Conservation (phyloP, 2,329 filamentous ascomycete genomes). For the Fusarium ramigenum region DNA sequence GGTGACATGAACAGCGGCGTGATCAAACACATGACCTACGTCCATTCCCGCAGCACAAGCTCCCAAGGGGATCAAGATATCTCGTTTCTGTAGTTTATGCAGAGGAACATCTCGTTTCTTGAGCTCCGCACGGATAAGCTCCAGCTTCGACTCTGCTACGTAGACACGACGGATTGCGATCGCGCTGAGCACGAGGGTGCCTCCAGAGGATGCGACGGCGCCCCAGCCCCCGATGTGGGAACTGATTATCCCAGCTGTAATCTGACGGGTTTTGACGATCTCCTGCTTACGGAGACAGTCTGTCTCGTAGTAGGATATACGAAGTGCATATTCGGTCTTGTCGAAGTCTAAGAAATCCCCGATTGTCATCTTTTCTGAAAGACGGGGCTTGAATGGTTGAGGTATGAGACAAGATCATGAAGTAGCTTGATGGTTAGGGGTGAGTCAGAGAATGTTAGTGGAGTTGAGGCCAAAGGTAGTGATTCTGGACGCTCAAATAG, state of each 20-base stretch:
- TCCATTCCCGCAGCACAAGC: not conserved
- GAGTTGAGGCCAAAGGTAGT: not conserved
- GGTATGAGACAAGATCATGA: not conserved
- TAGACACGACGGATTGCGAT: not conserved
- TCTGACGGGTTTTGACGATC: not conserved
- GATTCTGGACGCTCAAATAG: not conserved
- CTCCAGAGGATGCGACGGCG: not conserved
- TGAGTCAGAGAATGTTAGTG: not conserved
- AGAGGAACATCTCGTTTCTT: too few relatives aligned
- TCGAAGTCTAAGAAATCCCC: not conserved
- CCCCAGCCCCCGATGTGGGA: not conserved
- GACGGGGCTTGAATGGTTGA: not conserved
- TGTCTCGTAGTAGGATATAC: not conserved
- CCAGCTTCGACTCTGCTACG: not conserved
- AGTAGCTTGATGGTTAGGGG: not conserved
- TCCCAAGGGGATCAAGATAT: not conserved
- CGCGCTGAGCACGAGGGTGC: not conserved
- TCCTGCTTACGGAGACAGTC: not conserved
- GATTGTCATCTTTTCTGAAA: not conserved
- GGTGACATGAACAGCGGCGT: not conserved
- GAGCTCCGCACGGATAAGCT: not conserved
- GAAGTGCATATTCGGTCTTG: not conserved
- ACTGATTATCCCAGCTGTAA: not conserved
- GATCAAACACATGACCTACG: not conserved
- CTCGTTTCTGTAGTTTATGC: not conserved